phyloP scores from a whole-genome alignment of 176 grass and related monocot species.

The Lolium multiflorum region DNA sequence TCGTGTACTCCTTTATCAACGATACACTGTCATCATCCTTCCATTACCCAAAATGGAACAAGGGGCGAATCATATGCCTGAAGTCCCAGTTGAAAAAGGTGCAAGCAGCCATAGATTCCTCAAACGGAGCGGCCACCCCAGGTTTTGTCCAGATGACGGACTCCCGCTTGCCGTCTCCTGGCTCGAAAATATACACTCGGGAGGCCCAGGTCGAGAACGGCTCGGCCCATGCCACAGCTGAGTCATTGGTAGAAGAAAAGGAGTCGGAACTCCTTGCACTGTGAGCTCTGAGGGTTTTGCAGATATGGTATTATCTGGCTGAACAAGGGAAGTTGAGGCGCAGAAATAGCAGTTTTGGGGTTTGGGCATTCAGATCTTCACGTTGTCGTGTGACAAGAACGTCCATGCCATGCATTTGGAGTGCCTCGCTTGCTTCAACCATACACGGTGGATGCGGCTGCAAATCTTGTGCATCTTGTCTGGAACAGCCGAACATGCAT shows the following conservation, averaged over 20 bases:
- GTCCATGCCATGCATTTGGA: not conserved
- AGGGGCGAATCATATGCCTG: conserved; percentile 81
- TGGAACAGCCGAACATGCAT: not conserved
- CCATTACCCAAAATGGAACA: conserved; percentile 93
- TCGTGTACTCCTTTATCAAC: conserved; percentile 76
- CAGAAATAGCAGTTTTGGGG: conserved; percentile 27
- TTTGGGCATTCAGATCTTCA: conserved; percentile 40
- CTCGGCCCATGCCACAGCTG: not conserved
- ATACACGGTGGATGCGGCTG: not conserved
- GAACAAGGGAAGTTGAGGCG: conserved; percentile 25
- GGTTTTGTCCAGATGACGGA: conserved; percentile 60
- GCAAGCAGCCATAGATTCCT: conserved; percentile 55
- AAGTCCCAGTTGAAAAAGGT: conserved; percentile 81
- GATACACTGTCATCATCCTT: conserved; percentile 76
- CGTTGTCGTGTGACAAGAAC: no score
- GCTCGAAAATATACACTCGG: conserved; percentile 55
- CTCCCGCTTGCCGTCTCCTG: conserved; percentile 54
- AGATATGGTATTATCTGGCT: conserved; percentile 7
- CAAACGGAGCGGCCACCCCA: conserved; percentile 41
- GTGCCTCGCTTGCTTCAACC: not conserved
- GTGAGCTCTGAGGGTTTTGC: conserved; percentile 45
- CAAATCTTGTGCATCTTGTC: conserved; percentile 11
- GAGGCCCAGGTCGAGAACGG: conserved; percentile 41
- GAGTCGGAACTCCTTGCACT: conserved; percentile 76
- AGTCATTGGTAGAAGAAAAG: conserved; percentile 46